Evolutionary conservation across 768 basidiomycete genomes (phyloP).

Genomic region (Brasilioporus rufonigricans): DNA sequence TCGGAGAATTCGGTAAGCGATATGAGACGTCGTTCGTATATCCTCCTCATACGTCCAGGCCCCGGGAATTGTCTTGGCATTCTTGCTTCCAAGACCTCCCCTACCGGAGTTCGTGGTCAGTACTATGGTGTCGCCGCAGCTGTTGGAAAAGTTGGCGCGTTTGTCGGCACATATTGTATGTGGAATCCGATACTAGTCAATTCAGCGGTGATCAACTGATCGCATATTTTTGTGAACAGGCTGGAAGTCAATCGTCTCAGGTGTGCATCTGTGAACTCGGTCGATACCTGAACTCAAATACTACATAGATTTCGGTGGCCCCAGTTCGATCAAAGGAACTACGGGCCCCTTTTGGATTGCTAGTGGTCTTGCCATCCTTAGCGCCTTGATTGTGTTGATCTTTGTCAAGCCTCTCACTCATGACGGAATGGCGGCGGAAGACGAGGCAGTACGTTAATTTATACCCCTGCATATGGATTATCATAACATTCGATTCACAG

Average conservation of each 20-base stretch:
- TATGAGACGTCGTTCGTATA: neutral
- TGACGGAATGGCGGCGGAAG: constrained; percentile 81
- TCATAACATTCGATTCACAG: constrained; percentile 30
- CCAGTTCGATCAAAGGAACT: constrained; percentile 51
- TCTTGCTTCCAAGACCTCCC: constrained; percentile 80
- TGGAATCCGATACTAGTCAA: constrained; percentile 3
- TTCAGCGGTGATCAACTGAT: constrained; percentile 4
- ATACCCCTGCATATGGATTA: neutral
- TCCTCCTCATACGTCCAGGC: constrained; percentile 34
- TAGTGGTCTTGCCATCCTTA: constrained; percentile 80
- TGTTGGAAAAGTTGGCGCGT: constrained; percentile 81
- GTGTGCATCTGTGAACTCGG: constrained; percentile 30
- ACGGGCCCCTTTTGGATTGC: constrained; percentile 89
- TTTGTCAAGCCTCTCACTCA: constrained; percentile 71
- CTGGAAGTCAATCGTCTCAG: constrained; percentile 65
- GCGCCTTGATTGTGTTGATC: constrained; percentile 68
- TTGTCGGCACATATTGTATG: constrained; percentile 78
- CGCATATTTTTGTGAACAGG: constrained; percentile 34
- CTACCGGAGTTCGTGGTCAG: constrained; percentile 83
- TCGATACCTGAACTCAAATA: neutral
- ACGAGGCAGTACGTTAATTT: constrained; percentile 46
- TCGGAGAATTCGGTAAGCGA: constrained; percentile 75
- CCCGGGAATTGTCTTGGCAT: constrained; percentile 88
- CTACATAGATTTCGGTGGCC: constrained; percentile 58
- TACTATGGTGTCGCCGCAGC: constrained; percentile 88